Base-by-base conservation (phyloP, 2,329 filamentous ascomycete genomes). In the Calycina herbarum region DNA sequence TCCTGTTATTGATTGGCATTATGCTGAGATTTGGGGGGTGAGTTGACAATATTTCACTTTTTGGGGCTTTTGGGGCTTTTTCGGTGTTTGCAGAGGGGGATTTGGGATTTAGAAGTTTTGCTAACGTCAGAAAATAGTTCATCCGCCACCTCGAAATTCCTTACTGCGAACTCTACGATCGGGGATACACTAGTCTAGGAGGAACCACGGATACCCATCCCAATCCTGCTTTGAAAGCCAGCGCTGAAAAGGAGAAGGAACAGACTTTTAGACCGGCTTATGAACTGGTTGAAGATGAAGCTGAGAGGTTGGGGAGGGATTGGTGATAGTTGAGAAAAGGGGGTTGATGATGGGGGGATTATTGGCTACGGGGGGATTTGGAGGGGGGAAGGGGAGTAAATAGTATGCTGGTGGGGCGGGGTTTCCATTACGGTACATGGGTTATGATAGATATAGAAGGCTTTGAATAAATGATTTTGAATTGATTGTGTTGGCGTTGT, bases 1-100 rank as follows among this genome's bases (percentile, higher is more conserved):
- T 78, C 94, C 95, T 0, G 91, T 99, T 10, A 94, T 99, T 75
- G 95, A 99, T 78, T 99, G 95, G 95, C 92, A 95, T 77, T 97
- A 97, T 78, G 86, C 87, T 11, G 94, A 98, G 77, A 94, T 98
- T 63, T 98, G 95, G 95, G 87, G 89, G 20, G 93, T 96, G 75
- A 82, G 92, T 83, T 75, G 2, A 29, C 27, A 4, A 29, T 29
- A 2, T 29, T 29, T 4, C 27, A 3, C 2, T 3, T 29, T 29
- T 29, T 29, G 1, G 27, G 27, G 4, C 4, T 29, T 51, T 20
- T 24, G n/a, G 24, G n/a, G 17, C 7, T 20, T 20, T 48, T 2
- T 2, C 24, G n/a, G 45, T 5, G 11, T 7, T 48, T 17, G n/a
- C 6, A 10, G 1, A 24, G 3, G n/a, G 8, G 5, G 2, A 2